Conservation (phyloP, 768 basidiomycete species). For the Mycena pura region DNA sequence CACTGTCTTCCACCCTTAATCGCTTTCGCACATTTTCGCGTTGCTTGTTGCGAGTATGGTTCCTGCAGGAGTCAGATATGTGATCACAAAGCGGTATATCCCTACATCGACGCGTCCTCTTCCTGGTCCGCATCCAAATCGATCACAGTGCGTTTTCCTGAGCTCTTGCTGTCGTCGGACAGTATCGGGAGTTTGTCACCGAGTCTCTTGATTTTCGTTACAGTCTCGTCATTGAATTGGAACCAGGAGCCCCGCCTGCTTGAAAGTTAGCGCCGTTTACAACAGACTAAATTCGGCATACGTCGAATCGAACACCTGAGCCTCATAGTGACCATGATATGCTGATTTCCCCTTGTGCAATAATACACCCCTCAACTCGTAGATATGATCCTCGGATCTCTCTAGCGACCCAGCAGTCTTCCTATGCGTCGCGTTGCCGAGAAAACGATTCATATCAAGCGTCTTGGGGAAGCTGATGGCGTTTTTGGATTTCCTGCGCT, state of each 20-base stretch:
- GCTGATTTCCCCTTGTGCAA: constrained; percentile 93
- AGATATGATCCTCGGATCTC: constrained; percentile 47
- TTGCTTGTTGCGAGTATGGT: constrained; percentile 40
- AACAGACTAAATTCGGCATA: constrained; percentile 42
- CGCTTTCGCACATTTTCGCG: constrained; percentile 54
- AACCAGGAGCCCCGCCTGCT: constrained; percentile 79
- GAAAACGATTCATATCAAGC: constrained; percentile 76
- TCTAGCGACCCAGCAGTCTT: constrained; percentile 14
- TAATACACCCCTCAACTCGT: constrained; percentile 85
- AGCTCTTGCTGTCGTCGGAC: constrained; percentile 34
- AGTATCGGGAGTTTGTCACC: constrained; percentile 48
- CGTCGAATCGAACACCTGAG: constrained; percentile 78
- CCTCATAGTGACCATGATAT: constrained; percentile 90
- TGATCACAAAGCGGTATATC: background rate
- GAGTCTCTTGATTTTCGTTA: constrained; percentile 66
- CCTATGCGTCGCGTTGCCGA: constrained; percentile 43
- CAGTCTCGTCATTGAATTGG: constrained; percentile 90
- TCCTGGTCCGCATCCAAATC: constrained; percentile 34
- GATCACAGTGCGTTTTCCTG: constrained; percentile 33
- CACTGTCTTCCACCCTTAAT: constrained; percentile 63
- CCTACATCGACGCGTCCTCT: constrained; percentile 31
- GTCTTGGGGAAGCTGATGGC: constrained; percentile 75
- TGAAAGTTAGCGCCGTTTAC: constrained; percentile 14
- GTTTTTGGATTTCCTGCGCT: constrained; percentile 88
- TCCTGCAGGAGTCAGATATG: background rate